Percentiles rank a stretch among this genome's conserved stretches.
Evolutionary conservation across 768 basidiomycete species (phyloP).

Genomic region (Dacryopinax spathularia): DNA sequence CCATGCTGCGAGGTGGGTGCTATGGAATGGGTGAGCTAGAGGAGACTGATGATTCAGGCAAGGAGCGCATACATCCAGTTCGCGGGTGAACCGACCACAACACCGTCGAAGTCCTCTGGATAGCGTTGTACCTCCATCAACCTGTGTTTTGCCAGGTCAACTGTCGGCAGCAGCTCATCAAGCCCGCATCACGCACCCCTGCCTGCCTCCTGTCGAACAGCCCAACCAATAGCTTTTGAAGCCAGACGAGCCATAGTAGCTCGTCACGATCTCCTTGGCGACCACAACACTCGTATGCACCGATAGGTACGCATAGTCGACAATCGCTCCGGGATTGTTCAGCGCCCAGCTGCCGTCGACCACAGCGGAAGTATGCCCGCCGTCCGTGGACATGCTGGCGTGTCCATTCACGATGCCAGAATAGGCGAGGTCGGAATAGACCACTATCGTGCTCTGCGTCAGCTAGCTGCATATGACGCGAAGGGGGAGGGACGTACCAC

Average conservation of each 20-base stretch:
- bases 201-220: conserved; percentile 24
- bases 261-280: conserved; percentile 19
- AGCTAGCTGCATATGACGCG: neutral
- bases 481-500: neutral
- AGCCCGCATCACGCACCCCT: conserved; percentile 11
- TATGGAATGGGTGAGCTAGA: neutral
- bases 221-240: conserved; percentile 22
- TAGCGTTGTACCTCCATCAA: conserved; percentile 19
- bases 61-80: conserved; percentile 12
- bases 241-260: conserved; percentile 17
- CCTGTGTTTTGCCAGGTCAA: neutral
- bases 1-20: conserved; percentile 14
- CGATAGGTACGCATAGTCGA: conserved; percentile 22
- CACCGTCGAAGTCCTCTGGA: conserved; percentile 25
- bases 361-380: neutral
- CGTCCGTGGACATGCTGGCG: neutral
- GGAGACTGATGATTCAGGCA: neutral
- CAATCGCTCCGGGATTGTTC: conserved; percentile 18
- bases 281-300: conserved; percentile 19
- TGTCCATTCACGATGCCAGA: neutral
- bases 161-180: neutral
- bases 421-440: neutral
- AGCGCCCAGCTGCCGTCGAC: conserved; percentile 9
- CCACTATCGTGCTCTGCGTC: neutral
- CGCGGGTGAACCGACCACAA: conserved; percentile 24